Base-by-base conservation (phyloP, 805 yeast genomes). In the Myxozyma geophila region DNA sequence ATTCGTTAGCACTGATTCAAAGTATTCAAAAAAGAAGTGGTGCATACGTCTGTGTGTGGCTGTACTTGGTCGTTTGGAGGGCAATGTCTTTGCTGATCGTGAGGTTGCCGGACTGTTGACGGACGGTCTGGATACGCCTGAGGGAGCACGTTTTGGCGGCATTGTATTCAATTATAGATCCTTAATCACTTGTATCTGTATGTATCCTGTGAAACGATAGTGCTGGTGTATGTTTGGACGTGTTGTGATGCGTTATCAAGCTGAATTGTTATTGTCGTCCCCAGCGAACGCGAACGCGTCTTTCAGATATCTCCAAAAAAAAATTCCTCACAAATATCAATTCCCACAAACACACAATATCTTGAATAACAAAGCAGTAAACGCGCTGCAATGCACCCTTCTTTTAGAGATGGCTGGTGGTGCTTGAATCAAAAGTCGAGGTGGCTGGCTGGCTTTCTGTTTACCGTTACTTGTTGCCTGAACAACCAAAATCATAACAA, bases 61-160 rank as follows among this genome's bases (percentile, higher is more conserved):
- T 15, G 43, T 46, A 19, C 52, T 46, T 36, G 50, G 50, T 37
- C 51, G 43, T 47, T 50, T 54, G 7, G 59, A 54, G 6, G 67
- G 65, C 44, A 57, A 9, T 35, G 67, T 60, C 49, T 60, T 59
- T 48, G 64, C 4, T 12, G 64, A 51, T 15, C 63, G 63, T 13
- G 66, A 46, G 8, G 59, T 59, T 23, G 54, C 51, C 12, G 66
- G 44, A n/a, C 41, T 52, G 13, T 49, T 43, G 12, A 48, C 33
- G 15, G 50, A 19, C n/a, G 54, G 44, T 8, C 50, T 33, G 7
- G 21, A 10, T 1, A 53, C 39, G 3, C 58, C 51, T 1, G 56
- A 21, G 10, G 40, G 44, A 8, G 49, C 44, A 46, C 59, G 54
- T 49, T 47, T 46, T 9, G 66, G 66, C 9, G 66, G 55, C 66